Evolutionary conservation across 2,329 filamentous ascomycete genomes (phyloP).

Genomic region (Emergomyces orientalis): DNA sequence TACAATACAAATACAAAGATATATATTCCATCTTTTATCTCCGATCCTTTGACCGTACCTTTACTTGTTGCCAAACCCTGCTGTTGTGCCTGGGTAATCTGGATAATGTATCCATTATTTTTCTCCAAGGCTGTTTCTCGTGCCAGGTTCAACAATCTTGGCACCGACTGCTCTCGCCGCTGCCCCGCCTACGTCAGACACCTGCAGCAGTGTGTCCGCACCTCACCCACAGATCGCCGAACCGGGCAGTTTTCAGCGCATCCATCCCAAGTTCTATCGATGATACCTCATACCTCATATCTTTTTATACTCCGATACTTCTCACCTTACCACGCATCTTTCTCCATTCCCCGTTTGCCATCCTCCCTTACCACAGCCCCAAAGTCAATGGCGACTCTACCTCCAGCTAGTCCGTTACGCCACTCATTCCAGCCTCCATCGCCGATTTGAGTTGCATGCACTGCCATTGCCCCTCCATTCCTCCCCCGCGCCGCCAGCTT

Average conservation of each 20-base stretch:
- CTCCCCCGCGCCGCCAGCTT: constrained; percentile 25
- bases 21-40: background rate
- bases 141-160: too few species aligned
- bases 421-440: constrained; percentile 11
- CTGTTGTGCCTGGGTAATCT: background rate
- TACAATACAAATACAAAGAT: background rate
- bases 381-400: constrained; percentile 7
- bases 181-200: constrained; percentile 15
- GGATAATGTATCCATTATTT: too few species aligned
- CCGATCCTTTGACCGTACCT: background rate
- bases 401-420: background rate
- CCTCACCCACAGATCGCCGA: background rate
- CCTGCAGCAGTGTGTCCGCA: background rate
- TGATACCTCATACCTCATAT: background rate
- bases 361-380: background rate
- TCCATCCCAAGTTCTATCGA: background rate
- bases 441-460: constrained; percentile 7
- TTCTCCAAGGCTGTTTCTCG: too few species aligned
- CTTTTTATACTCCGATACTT: background rate
- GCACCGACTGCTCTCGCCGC: background rate
- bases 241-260: background rate
- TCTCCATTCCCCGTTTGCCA: background rate
- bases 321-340: background rate
- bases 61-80: background rate
- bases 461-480: constrained; percentile 1